These are phyloP conservation scores for Triadica sebifera DNA, from an alignment of 345 rosid genomes.

Conservation along the genomic window DNA sequence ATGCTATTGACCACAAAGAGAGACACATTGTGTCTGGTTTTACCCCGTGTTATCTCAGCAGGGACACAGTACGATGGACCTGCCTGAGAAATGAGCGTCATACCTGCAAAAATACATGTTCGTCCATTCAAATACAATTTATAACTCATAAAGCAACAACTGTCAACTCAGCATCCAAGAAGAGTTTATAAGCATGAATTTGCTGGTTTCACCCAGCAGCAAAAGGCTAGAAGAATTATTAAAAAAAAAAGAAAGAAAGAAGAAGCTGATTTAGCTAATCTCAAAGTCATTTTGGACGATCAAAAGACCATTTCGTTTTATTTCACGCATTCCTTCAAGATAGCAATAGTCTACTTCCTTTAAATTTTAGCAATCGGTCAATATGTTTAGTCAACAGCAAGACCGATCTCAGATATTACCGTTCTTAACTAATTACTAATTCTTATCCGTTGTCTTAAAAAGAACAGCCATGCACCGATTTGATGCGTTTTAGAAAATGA, in stretches of 20 bases:
- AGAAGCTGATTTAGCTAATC: neutral
- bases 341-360: neutral
- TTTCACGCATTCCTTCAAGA: neutral
- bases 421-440: neutral
- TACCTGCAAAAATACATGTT: slow-evolving; percentile 30
- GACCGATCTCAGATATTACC: neutral
- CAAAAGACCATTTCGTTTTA: neutral
- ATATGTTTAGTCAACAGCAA: neutral
- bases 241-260: no score
- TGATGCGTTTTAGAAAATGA: neutral
- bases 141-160: neutral
- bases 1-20: slow-evolving; percentile 15
- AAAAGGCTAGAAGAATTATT: neutral
- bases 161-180: neutral
- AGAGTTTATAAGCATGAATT: neutral
- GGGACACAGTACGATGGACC: slow-evolving; percentile 43
- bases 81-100: slow-evolving; percentile 63
- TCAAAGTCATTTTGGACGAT: neutral
- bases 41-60: slow-evolving; percentile 31
- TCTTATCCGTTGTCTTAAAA: neutral
- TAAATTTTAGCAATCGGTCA: neutral
- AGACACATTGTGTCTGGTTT: slow-evolving; percentile 25
- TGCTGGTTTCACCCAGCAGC: neutral
- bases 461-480: neutral
- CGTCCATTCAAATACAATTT: slow-evolving; percentile 9